Evolutionary conservation across 495 filamentous ascomycete genomes (phyloP), one percentile per base, ranked within the genome.

Genomic region (Lindgomyces ingoldianus): DNA sequence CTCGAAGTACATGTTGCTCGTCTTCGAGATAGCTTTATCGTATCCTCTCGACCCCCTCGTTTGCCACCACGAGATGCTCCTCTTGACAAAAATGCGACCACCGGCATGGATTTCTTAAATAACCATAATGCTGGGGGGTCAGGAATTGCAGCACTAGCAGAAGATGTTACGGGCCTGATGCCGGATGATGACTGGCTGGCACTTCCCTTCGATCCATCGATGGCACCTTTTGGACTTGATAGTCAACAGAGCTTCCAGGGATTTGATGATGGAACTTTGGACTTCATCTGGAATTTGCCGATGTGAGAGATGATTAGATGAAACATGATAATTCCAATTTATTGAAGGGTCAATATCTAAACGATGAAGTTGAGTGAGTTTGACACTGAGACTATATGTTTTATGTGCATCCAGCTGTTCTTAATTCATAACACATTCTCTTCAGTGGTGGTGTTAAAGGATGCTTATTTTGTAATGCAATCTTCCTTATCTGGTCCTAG

Each of bases 141-240:
- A 11, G 68, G 63, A 3, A 66, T 70, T 44, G 62, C 68, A 3
- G 57, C 63, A 11, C 54, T 70, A 4, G 68, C 62, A 4, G 68
- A 65, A 21, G 59, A 70, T 49, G 59, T 70, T 6, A 63, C 50
- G 6, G 53, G 63, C 10, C 54, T 70, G 26, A 72, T 79, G 54
- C 73, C 73, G 4, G 75, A 77, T 2, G 80, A 83, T 61, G 80
- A 82, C 57, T 83, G 81, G 81, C 73, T 82, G 39, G 58, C 81
- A 1, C 55, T 83, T 18, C 81, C 81, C 22, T 82, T 83, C 59
- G 80, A 83, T 69, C 79, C 79, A 8, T 79, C 78, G 0, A 83
- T 83, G 81, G 81, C 81, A 12, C 81, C 81, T 0, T 83, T 83
- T 62, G 79, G 79, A 0, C 76, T 79, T 44, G 77, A 73, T 48